Percentiles rank a stretch among this genome's conserved stretches.
Conservation (phyloP, 805 yeast genomes). For the Barnettozyma sp. region DNA sequence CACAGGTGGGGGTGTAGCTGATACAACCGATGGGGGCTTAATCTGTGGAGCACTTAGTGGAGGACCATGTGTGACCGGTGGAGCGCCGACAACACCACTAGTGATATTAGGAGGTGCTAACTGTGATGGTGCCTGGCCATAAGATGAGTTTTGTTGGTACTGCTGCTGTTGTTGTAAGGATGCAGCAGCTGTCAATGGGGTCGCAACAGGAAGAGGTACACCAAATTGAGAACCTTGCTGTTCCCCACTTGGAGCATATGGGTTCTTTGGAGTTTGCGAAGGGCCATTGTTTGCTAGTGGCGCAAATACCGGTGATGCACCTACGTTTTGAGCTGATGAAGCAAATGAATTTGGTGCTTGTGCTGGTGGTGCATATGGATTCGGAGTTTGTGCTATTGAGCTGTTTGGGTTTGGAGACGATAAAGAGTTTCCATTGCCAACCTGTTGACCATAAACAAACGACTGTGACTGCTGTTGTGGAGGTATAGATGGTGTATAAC, state of each 20-base stretch:
- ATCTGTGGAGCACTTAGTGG: constrained; percentile 15
- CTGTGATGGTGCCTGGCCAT: constrained; percentile 10
- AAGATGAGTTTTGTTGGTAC: constrained; percentile 14
- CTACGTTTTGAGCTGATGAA: constrained; percentile 8
- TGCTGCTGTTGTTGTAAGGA: constrained; percentile 10
- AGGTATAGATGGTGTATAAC: constrained; percentile 29
- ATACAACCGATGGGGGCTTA: too few species aligned
- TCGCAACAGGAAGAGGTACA: constrained; percentile 31
- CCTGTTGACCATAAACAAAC: constrained; percentile 11
- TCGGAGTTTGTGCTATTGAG: constrained; percentile 22
- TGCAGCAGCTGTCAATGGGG: constrained; percentile 13
- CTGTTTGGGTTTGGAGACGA: constrained; percentile 29
- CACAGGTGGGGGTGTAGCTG: too few species aligned
- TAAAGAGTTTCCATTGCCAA: constrained; percentile 22
- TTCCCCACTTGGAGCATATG: constrained; percentile 32
- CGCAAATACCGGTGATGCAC: constrained; percentile 30
- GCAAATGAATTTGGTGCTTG: constrained; percentile 10
- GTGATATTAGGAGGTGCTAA: too few species aligned
- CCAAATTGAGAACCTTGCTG: constrained; percentile 22
- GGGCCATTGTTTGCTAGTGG: constrained; percentile 12
- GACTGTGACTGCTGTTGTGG: constrained; percentile 21
- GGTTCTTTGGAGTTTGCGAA: constrained; percentile 25
- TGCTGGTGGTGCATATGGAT: constrained; percentile 32
- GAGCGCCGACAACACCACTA: too few species aligned
- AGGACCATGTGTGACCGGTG: too few species aligned